Evolutionary conservation across 371 early-diverging fungal species (phyloP), one percentile per base, ranked within the genome.

Genomic region (Rhizopus microsporus): DNA sequence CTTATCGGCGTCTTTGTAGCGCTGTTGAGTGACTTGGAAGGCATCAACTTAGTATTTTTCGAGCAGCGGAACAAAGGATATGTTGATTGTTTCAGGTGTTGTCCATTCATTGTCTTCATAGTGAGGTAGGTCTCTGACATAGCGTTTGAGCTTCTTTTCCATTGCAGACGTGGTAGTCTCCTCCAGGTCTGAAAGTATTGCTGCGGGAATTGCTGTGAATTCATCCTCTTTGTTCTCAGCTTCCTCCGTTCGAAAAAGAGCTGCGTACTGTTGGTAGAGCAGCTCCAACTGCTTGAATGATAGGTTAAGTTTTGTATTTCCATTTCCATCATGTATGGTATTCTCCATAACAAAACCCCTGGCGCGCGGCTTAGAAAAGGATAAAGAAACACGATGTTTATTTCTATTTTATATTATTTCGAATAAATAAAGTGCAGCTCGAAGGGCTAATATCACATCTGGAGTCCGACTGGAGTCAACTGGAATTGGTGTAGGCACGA

Each of bases 1-100:
- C 3, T 3, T 61, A 34, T 60, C 55, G 23, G 55, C 13, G 29
- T 45, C 31, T 53, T 15, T 57, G 23, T 35, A 47, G 9, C 42
- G 23, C 33, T 34, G 43, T 3, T 4, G 43, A 35, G 45, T 45
- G 23, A 34, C 45, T 43, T 43, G 44, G 34, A 34, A 43, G 31
- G 50, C 5, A 37, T 49, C 38, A 12, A 54, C 12, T 34, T 54
- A 1, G 12, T 32, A 54, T 16, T 15, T 54, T 32, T 54, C 45
- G 45, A 54, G 54, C 7, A 49, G 50, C 13, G 4, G 33, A 23
- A 33, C 40, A n/a, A 57, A 45, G 4, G 29, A 13, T 35, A 34
- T 57, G 42, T 50, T 57, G 33, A 40, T 32, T 31, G 10, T 37
- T 56, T 57, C 53, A n/a, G 55, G 13, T 2, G 13, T 44, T 3